phyloP scores from a whole-genome alignment of 2,329 filamentous ascomycete genomes.

The Tolypocladium tropicale region DNA sequence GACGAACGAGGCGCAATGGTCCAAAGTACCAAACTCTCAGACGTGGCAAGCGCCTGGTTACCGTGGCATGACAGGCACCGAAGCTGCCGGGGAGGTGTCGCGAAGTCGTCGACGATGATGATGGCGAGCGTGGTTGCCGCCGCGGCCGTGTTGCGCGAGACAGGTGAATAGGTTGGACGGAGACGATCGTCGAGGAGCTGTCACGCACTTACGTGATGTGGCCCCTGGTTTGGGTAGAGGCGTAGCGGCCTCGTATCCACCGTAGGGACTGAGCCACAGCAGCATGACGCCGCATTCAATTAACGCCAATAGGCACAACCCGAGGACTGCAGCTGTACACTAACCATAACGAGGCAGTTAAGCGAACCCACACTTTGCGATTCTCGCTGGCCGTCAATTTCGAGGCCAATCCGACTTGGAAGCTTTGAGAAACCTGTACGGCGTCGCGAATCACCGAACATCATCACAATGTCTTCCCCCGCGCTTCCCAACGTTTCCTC shows the following conservation, averaged over 20 bases:
- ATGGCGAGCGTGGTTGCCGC: neutral
- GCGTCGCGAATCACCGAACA: constrained; percentile 21
- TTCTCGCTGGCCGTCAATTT: constrained; percentile 12
- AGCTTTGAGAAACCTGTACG: constrained; percentile 3
- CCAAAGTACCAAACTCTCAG: neutral
- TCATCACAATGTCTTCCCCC: constrained; percentile 44
- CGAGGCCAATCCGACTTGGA: constrained; percentile 3
- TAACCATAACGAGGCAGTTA: constrained; percentile 21
- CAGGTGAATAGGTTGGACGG: neutral
- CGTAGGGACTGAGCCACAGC: neutral
- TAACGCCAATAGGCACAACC: constrained; percentile 9
- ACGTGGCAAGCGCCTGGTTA: neutral
- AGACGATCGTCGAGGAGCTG: neutral
- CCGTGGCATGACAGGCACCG: constrained; percentile 5
- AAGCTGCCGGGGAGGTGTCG: neutral
- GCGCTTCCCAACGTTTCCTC: constrained; percentile 65
- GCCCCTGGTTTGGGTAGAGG: no score
- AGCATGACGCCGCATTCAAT: constrained; percentile 8
- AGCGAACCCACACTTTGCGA: constrained; percentile 31
- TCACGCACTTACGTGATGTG: neutral
- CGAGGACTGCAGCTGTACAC: constrained; percentile 7
- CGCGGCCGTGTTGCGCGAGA: neutral
- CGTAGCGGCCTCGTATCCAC: neutral
- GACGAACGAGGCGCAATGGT: neutral
- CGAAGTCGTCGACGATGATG: neutral